Evolutionary conservation across 2,329 filamentous ascomycete genomes (phyloP), one percentile per base, ranked within the genome.

Genomic region (Neopestalotiopsis clavispora): DNA sequence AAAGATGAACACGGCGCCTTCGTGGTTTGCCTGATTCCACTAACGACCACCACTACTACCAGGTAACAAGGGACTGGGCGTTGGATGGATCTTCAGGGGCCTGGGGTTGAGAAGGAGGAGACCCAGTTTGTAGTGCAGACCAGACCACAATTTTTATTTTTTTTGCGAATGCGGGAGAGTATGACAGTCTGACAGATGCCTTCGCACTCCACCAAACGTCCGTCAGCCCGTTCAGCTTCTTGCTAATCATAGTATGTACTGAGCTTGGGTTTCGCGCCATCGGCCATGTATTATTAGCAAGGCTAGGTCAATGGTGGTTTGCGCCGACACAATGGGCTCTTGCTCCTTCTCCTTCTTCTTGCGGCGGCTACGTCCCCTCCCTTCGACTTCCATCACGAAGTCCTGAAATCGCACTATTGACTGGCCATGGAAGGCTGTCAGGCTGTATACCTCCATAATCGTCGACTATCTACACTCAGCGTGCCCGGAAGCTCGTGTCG

Each of bases 181-280:
- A 14, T 23, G 23, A 28, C 23, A 28, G 23, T 28, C 23, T 17
- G 40, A 52, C 38, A 28, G 61, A 62, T 32, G 38, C 23, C 20
- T 7, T 52, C 38, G 12, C 10, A 56, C 63, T 56, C 40, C 30
- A 34, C 28, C 49, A 17, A 23, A 28, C 42, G 20, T 28, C 49
- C 20, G 28, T 57, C 63, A 66, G 63, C 63, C 20, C 49, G 40
- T 49, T 57, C 63, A 66, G 63, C 63, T 66, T 38, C 62, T 45
- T 65, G 32, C 63, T 45, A 34, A 56, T 57, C 6, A 28, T 28
- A 28, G 23, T 28, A 28, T 28, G 23, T 28, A 28, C 28, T 34
- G 49, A 45, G 63, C 30, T 57, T 32, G 28, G 23, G 45, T 66
- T 66, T 66, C 45, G 32, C 42, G 40, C 63, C 63, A 66, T 66